Evolutionary conservation across 192 early-diverging fungal genomes (phyloP).

Genomic region (Radiomyces spectabilis): DNA sequence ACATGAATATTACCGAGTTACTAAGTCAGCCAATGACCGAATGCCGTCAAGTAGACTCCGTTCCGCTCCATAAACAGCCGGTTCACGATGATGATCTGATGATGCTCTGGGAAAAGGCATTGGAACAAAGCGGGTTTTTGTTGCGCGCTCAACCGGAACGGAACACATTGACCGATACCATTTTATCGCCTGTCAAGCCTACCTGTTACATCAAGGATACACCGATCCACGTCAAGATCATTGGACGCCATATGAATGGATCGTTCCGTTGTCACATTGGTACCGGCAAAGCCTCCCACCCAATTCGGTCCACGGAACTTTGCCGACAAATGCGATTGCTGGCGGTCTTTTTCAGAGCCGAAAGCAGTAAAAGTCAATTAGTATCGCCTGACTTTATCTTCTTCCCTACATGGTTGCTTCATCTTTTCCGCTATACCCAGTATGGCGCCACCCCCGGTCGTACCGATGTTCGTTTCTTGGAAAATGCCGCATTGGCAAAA

Average conservation of each 20-base stretch:
- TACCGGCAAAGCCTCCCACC: slow-evolving; percentile 5
- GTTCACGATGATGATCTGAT: slow-evolving; percentile 5
- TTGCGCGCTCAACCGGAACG: not conserved
- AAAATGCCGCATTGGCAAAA: slow-evolving; percentile 10
- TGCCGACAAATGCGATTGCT: slow-evolving; percentile 10
- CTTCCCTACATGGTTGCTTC: slow-evolving; percentile 16
- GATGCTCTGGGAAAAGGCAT: not conserved
- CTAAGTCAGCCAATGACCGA: not conserved
- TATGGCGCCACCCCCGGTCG: slow-evolving; percentile 9
- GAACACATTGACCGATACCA: not conserved
- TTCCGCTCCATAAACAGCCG: not conserved
- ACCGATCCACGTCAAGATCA: slow-evolving; percentile 7
- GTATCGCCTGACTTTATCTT: slow-evolving; percentile 10
- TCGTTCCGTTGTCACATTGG: slow-evolving; percentile 12
- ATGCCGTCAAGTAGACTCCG: too few species aligned
- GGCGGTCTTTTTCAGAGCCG: slow-evolving; percentile 7
- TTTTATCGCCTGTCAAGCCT: not conserved
- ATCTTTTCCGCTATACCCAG: slow-evolving; percentile 13
- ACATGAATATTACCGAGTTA: not conserved
- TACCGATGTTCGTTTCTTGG: slow-evolving; percentile 4
- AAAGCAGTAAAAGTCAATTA: slow-evolving; percentile 3
- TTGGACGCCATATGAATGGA: slow-evolving; percentile 4
- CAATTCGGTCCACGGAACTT: slow-evolving; percentile 2
- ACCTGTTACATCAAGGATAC: not conserved
- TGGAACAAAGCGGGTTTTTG: slow-evolving; percentile 6